Conservation (phyloP, 2,329 filamentous ascomycete genomes). For the Monilinia vaccinii-corymbosi region DNA sequence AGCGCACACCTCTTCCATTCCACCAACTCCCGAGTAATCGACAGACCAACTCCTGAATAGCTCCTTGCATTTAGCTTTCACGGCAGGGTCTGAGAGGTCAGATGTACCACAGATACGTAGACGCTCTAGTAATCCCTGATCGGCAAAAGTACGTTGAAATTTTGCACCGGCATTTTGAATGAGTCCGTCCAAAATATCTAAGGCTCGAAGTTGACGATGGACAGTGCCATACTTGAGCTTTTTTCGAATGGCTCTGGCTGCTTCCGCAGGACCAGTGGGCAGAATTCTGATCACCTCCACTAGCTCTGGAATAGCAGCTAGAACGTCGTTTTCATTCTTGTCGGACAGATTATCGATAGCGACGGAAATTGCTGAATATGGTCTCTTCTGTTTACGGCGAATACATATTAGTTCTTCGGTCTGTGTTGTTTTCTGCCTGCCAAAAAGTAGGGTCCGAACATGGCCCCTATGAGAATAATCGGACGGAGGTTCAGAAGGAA, state of each 20-base stretch:
- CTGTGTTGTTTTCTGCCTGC: slow-evolving; percentile 6
- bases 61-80: slow-evolving; percentile 80
- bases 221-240: slow-evolving; percentile 96
- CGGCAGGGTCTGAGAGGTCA: slow-evolving; percentile 71
- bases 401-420: slow-evolving; percentile 5
- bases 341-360: slow-evolving; percentile 85
- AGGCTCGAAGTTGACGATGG: slow-evolving; percentile 83
- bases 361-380: slow-evolving; percentile 88
- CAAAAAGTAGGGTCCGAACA: slow-evolving; percentile 5
- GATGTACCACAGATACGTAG: slow-evolving; percentile 82
- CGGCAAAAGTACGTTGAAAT: slow-evolving; percentile 80
- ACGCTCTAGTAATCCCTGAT: slow-evolving; percentile 86
- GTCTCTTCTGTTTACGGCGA: slow-evolving; percentile 53
- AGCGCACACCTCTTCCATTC: slow-evolving; percentile 68
- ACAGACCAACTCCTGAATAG: slow-evolving; percentile 81
- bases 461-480: slow-evolving; percentile 4
- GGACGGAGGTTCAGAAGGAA: slow-evolving; percentile 1
- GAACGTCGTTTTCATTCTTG: slow-evolving; percentile 80
- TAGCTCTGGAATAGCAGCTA: slow-evolving; percentile 85
- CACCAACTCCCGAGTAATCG: slow-evolving; percentile 71
- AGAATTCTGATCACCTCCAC: slow-evolving; percentile 92
- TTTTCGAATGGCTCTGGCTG: slow-evolving; percentile 86
- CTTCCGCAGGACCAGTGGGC: slow-evolving; percentile 75
- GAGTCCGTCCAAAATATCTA: slow-evolving; percentile 82
- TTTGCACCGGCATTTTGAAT: slow-evolving; percentile 87